Conservation (phyloP, 2,329 filamentous ascomycete genomes). For the Hypoxylon sp. region DNA sequence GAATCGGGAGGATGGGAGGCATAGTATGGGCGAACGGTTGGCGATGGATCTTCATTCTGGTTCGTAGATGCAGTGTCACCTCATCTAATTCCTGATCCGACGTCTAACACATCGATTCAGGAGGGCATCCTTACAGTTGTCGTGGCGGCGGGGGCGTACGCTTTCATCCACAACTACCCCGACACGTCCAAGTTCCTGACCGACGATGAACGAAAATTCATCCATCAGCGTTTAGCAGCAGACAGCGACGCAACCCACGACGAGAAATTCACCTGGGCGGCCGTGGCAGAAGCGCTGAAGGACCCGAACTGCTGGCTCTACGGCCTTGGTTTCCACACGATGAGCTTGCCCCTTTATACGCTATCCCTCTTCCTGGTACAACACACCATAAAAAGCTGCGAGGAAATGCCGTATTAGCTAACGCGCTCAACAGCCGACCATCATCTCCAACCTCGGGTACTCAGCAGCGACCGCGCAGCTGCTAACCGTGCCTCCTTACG, state of each 20-base stretch:
- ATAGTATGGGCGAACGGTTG: constrained; percentile 61
- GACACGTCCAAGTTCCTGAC: constrained; percentile 65
- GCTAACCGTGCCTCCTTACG: constrained; percentile 70
- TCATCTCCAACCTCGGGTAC: constrained; percentile 63
- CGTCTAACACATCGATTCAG: constrained; percentile 52
- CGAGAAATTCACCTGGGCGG: constrained; percentile 73
- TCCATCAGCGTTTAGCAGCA: constrained; percentile 68
- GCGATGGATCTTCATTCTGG: constrained; percentile 68
- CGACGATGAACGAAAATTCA: constrained; percentile 61
- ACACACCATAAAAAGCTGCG: constrained; percentile 3
- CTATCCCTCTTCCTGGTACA: constrained; percentile 62
- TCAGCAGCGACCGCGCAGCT: constrained; percentile 62
- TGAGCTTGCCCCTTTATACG: constrained; percentile 69
- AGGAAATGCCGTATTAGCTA: constrained; percentile 3
- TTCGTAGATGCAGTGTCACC: constrained; percentile 42
- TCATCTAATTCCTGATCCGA: constrained; percentile 43
- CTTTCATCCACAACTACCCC: constrained; percentile 73
- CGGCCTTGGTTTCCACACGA: constrained; percentile 74
- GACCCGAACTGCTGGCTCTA: constrained; percentile 79
- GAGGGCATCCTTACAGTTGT: constrained; percentile 65
- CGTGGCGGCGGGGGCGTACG: constrained; percentile 59
- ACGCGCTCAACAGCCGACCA: constrained; percentile 52
- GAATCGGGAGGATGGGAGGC: constrained; percentile 62
- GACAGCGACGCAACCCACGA: constrained; percentile 75
- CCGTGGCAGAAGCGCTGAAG: constrained; percentile 68